Evolutionary conservation across 139 green algal genomes (phyloP).

Genomic region (Limnomonas spitsbergensis): DNA sequence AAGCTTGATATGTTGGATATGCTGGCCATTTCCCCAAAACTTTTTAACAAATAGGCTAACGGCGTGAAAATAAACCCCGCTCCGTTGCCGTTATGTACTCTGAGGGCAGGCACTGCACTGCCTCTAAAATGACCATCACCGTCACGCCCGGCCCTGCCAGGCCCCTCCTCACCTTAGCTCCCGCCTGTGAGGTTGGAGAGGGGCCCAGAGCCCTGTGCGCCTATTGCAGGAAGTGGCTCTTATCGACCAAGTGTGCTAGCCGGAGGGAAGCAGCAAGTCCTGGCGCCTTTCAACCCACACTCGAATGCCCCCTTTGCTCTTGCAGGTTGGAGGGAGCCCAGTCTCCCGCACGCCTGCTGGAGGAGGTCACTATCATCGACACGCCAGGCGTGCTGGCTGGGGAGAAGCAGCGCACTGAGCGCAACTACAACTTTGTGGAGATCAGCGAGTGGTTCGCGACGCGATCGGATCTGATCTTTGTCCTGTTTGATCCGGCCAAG

Average conservation of each 20-base stretch:
- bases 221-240: conserved; percentile 91
- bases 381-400: conserved; percentile 82
- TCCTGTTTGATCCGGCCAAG: conserved; percentile 98
- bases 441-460: conserved; percentile 88
- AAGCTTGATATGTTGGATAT: no score
- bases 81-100: no score
- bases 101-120: no score
- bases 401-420: conserved; percentile 94
- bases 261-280: conserved; percentile 96
- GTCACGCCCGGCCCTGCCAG: no score
- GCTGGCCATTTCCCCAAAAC: no score
- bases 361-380: conserved; percentile 84
- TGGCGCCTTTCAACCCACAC: not conserved
- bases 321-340: conserved; percentile 74
- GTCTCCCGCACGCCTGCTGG: conserved; percentile 80
- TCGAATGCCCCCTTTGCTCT: no score
- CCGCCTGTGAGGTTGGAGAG: conserved; percentile 75
- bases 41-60: no score
- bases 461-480: conserved; percentile 88
- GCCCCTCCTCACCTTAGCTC: conserved; percentile 85
- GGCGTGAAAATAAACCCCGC: no score
- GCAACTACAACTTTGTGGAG: conserved; percentile 91
- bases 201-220: conserved; percentile 65
- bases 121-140: no score
- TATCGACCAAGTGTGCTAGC: conserved; percentile 82